Base-by-base conservation (phyloP, 2,329 filamentous ascomycete genomes). In the Paecilomyces formosus region DNA sequence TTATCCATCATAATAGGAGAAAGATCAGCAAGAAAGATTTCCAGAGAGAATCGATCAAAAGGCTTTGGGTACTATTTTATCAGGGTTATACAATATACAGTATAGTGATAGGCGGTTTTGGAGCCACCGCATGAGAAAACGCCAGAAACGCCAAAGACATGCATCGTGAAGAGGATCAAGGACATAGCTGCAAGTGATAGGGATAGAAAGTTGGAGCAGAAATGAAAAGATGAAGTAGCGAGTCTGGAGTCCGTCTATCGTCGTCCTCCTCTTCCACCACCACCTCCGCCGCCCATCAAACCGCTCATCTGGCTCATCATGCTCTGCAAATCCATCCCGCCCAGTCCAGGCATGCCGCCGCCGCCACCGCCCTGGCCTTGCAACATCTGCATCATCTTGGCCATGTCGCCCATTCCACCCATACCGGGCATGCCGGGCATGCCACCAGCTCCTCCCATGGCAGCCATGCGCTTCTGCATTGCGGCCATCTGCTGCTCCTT, bases 371-470 rank as follows among this genome's bases (percentile, higher is more conserved):
- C 87, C 18, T 86, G 86, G 3, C 88, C 88, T 55, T 96, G 82
- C 86, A 95, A 91, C 82, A 92, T 92, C 86, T 96, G 96, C 65
- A 97, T 83, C 89, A 96, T 95, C 81, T 94, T 93, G 85, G 95
- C 93, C 77, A 97, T 82, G 58, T 87, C 87, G 31, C 85, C 85
- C 83, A 97, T 88, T 67, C 95, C 91, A 0, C 73, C 71, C 65
- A 82, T 65, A 45, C 70, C 81, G 13, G 77, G 6, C 30, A 31
- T 31, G 11, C 30, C 78, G 24, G 78, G 79, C 39, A 82, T 83
- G 1, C 79, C 87, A 3, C 81, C 86, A 39, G 81, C 83, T 33
- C 89, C 90, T 33, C 93, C 94, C 90, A 97, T 96, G 65, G 88
- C 90, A 71, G 92, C 89, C 77, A 99, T 80, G 12, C 92, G 83